A percentile compares a stretch with the other conserved stretches of the same genome.
phyloP scores from a whole-genome alignment of 2,329 filamentous ascomycete genomes.

The Gaeumannomyces sp. region DNA sequence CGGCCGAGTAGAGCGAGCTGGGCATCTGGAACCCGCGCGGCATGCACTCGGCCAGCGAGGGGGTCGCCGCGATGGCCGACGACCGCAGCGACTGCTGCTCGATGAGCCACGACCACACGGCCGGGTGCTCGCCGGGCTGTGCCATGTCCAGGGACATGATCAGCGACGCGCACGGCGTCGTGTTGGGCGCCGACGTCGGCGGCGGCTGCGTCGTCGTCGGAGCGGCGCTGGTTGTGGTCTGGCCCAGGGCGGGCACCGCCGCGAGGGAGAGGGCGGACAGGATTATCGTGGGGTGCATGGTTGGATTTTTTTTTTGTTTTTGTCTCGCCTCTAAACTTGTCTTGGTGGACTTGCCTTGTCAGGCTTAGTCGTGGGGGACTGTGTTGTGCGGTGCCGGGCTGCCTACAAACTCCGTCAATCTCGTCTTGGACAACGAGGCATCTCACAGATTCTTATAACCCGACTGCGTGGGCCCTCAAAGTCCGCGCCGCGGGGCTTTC shows the following conservation, averaged over 20 bases:
- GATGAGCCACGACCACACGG: slow-evolving; percentile 5
- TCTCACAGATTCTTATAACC: not conserved
- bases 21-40: not conserved
- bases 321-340: not conserved
- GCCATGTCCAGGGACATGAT: not conserved
- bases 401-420: not conserved
- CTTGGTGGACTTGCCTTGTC: not conserved
- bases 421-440: not conserved
- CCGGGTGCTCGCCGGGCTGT: not conserved
- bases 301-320: not conserved
- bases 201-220: not conserved
- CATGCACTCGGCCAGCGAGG: not conserved
- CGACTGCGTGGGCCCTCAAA: not conserved
- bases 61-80: not conserved
- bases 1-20: not conserved
- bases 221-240: not conserved
- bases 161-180: not conserved
- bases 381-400: too few species aligned
- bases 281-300: not conserved
- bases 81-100: too few species aligned
- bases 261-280: not conserved
- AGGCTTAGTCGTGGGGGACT: not conserved
- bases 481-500: too few species aligned
- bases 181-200: not conserved
- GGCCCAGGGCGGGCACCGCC: not conserved